Evolutionary conservation across 106 monocot species (phyloP).

Genomic region (Dendrobium catenatum): DNA sequence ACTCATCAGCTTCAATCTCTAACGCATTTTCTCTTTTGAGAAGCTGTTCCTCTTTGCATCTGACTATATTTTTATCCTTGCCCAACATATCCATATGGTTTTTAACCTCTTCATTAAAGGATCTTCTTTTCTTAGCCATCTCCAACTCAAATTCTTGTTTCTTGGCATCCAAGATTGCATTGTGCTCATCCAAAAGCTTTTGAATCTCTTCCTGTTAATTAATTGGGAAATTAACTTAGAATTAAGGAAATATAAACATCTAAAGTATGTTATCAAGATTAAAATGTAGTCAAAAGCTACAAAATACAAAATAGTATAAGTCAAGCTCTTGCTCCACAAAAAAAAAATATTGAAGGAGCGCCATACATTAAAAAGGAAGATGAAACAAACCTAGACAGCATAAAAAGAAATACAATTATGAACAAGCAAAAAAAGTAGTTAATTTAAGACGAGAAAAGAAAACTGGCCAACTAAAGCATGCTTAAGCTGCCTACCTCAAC

Average conservation of each 20-base stretch:
- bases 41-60: conserved; percentile 40
- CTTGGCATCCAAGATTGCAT: conserved; percentile 44
- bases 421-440: background rate
- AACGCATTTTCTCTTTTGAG: conserved; percentile 55
- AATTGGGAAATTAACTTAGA: background rate
- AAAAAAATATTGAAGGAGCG: background rate
- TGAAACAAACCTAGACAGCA: background rate
- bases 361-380: background rate
- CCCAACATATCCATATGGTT: conserved; percentile 36
- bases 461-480: background rate
- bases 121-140: conserved; percentile 42
- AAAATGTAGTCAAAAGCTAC: background rate
- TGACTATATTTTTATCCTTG: conserved; percentile 35
- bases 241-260: background rate
- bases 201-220: conserved; percentile 62
- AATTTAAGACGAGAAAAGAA: background rate
- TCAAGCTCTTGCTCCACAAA: background rate
- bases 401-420: background rate
- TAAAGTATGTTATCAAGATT: background rate
- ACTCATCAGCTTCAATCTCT: conserved; percentile 36
- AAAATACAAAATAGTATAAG: background rate
- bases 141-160: conserved; percentile 69
- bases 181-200: conserved; percentile 85
- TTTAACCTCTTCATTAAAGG: conserved; percentile 54
- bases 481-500: background rate